These are phyloP conservation scores for Eutreptiella sp. DNA, from an alignment of 208 protist species.

Conservation along the genomic window DNA sequence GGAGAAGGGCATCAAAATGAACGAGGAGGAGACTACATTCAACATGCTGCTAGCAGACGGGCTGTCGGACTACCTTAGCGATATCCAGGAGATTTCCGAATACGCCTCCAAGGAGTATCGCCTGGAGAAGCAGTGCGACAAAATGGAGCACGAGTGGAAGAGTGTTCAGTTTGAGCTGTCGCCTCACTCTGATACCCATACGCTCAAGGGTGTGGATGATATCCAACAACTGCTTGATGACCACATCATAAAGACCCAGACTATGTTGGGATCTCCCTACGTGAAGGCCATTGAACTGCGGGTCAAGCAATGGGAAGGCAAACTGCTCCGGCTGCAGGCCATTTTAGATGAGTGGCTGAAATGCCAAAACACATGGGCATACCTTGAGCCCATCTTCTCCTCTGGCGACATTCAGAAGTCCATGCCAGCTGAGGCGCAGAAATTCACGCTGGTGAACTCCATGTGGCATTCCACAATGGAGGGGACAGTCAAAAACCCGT, in stretches of 20 bases:
- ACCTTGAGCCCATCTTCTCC: slow-evolving; percentile 92
- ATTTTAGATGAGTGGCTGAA: slow-evolving; percentile 92
- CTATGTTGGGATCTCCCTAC: slow-evolving; percentile 87
- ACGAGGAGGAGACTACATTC: slow-evolving; percentile 68
- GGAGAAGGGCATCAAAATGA: slow-evolving; percentile 71
- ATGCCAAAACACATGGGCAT: slow-evolving; percentile 90
- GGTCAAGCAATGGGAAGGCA: slow-evolving; percentile 78
- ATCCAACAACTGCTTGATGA: slow-evolving; percentile 88
- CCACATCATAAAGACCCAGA: slow-evolving; percentile 89
- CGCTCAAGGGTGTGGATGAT: slow-evolving; percentile 81
- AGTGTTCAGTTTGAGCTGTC: slow-evolving; percentile 82
- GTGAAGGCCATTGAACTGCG: slow-evolving; percentile 73
- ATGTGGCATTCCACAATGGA: slow-evolving; percentile 88
- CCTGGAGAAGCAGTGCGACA: slow-evolving; percentile 79
- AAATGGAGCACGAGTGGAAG: slow-evolving; percentile 84
- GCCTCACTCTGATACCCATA: slow-evolving; percentile 81
- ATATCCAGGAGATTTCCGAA: slow-evolving; percentile 72
- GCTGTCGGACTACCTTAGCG: slow-evolving; percentile 62
- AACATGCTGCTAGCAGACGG: slow-evolving; percentile 71
- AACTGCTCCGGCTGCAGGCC: slow-evolving; percentile 80
- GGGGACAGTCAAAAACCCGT: slow-evolving; percentile 61
- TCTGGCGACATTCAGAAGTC: slow-evolving; percentile 90
- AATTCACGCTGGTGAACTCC: slow-evolving; percentile 83
- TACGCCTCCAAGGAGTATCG: slow-evolving; percentile 79
- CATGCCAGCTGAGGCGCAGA: slow-evolving; percentile 86